Conservation (phyloP, 768 basidiomycete genomes). For the Boletales sp. region DNA sequence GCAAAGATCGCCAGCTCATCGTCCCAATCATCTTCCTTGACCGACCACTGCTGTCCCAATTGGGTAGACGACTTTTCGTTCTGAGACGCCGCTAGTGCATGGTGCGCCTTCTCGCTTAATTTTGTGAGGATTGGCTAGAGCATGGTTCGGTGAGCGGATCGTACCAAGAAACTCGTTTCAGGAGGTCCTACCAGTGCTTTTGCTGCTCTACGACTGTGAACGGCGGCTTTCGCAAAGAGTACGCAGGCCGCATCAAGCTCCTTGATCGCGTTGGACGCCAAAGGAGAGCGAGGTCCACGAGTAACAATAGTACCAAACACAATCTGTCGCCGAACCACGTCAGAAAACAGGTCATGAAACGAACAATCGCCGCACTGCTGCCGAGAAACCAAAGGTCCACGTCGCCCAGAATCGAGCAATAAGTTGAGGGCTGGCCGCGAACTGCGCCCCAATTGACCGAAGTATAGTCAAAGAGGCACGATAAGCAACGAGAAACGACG, state of each 20-base stretch:
- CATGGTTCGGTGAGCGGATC: slow-evolving; percentile 1
- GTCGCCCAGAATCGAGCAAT: slow-evolving; percentile 56
- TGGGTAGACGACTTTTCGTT: slow-evolving; percentile 30
- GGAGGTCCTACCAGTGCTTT: slow-evolving; percentile 56
- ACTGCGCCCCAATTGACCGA: slow-evolving; percentile 48
- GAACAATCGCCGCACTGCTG: slow-evolving; percentile 38
- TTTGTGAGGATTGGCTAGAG: slow-evolving; percentile 52
- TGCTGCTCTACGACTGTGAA: slow-evolving; percentile 56
- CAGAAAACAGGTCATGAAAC: not conserved
- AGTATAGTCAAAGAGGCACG: slow-evolving; percentile 56
- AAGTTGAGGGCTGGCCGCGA: slow-evolving; percentile 41
- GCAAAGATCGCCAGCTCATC: slow-evolving; percentile 71
- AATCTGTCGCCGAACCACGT: slow-evolving; percentile 40
- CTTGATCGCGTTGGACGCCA: slow-evolving; percentile 63
- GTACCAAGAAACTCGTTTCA: not conserved
- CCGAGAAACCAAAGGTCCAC: slow-evolving; percentile 60
- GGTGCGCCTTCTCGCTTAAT: slow-evolving; percentile 64
- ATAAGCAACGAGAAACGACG: slow-evolving; percentile 63
- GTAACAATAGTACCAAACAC: slow-evolving; percentile 80
- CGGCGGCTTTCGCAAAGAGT: slow-evolving; percentile 62
- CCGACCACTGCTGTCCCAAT: slow-evolving; percentile 44
- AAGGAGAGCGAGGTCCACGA: slow-evolving; percentile 62
- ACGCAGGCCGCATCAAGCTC: slow-evolving; percentile 67
- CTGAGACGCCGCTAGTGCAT: slow-evolving; percentile 43
- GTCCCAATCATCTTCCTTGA: slow-evolving; percentile 49